Percentiles rank a stretch among this genome's conserved stretches.
Evolutionary conservation across 2,329 filamentous ascomycete species (phyloP).

Genomic region (Ascochyta clinopodiicola): DNA sequence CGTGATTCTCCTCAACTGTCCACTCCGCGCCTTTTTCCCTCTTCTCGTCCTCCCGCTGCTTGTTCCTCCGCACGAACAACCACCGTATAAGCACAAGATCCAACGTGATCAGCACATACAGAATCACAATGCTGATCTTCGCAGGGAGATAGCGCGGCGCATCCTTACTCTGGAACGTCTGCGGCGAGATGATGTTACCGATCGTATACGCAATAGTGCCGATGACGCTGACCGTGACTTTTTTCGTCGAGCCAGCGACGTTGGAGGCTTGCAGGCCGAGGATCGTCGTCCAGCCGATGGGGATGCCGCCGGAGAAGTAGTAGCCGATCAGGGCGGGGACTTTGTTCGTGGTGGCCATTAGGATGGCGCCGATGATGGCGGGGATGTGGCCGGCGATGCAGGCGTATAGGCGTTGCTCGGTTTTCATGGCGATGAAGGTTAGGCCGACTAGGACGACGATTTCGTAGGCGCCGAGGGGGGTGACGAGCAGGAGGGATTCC

Average conservation of each 20-base stretch:
- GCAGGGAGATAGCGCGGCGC: slow-evolving; percentile 35
- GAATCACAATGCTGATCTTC: slow-evolving; percentile 53
- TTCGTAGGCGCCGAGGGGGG: slow-evolving; percentile 49
- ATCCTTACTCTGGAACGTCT: slow-evolving; percentile 49
- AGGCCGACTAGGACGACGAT: slow-evolving; percentile 47
- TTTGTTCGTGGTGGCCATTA: slow-evolving; percentile 50
- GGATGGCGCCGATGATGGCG: slow-evolving; percentile 46
- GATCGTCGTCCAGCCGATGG: slow-evolving; percentile 50
- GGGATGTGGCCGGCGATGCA: slow-evolving; percentile 48
- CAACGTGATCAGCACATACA: slow-evolving; percentile 41
- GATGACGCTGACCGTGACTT: slow-evolving; percentile 44
- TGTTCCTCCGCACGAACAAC: slow-evolving; percentile 26
- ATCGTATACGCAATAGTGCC: slow-evolving; percentile 47
- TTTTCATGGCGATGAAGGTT: slow-evolving; percentile 49
- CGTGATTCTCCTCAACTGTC: slow-evolving; percentile 25
- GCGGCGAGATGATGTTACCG: slow-evolving; percentile 53
- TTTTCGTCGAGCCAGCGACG: slow-evolving; percentile 47
- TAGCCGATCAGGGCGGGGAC: slow-evolving; percentile 28
- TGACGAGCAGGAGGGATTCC: slow-evolving; percentile 48
- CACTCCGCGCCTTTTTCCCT: slow-evolving; percentile 14
- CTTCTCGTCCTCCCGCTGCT: slow-evolving; percentile 19
- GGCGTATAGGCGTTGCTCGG: slow-evolving; percentile 43
- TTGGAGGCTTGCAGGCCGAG: slow-evolving; percentile 45
- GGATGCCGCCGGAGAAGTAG: slow-evolving; percentile 49
- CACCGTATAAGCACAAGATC: slow-evolving; percentile 32